These are phyloP conservation scores for Boletus huronensis DNA, from an alignment of 768 basidiomycete species.

Conservation along the genomic window DNA sequence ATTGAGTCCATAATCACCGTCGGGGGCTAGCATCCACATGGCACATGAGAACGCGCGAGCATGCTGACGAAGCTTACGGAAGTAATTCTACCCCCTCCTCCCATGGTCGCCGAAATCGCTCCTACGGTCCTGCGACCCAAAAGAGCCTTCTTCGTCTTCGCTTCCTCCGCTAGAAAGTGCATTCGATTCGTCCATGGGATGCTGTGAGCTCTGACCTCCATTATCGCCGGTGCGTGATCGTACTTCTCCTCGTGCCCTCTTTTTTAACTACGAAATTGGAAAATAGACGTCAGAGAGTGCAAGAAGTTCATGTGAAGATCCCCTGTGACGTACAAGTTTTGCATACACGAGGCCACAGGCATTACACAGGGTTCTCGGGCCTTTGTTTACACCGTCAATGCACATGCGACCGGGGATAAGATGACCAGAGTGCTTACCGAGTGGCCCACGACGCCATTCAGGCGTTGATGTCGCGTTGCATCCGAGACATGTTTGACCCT, in stretches of 20 bases:
- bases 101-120: slow-evolving; percentile 35
- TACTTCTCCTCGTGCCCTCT: slow-evolving; percentile 33
- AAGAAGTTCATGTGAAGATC: slow-evolving; percentile 16
- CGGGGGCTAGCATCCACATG: slow-evolving; percentile 9
- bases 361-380: slow-evolving; percentile 80
- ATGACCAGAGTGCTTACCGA: slow-evolving; percentile 51
- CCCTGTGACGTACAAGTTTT: slow-evolving; percentile 61
- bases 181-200: slow-evolving; percentile 25
- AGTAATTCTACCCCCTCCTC: slow-evolving; percentile 28
- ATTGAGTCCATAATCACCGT: slow-evolving; percentile 18
- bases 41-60: slow-evolving; percentile 19
- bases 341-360: slow-evolving; percentile 86
- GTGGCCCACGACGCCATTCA: slow-evolving; percentile 80
- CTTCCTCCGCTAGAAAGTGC: slow-evolving; percentile 30
- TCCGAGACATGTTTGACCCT: slow-evolving; percentile 75
- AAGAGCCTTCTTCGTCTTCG: slow-evolving; percentile 34
- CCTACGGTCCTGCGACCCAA: slow-evolving; percentile 34
- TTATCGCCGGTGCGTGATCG: slow-evolving; percentile 26
- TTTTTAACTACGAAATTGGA: slow-evolving; percentile 27
- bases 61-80: slow-evolving; percentile 20
- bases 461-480: slow-evolving; percentile 83
- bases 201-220: slow-evolving; percentile 31
- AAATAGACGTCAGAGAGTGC: slow-evolving; percentile 22
- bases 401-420: slow-evolving; percentile 22
- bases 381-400: slow-evolving; percentile 38